A percentile compares a stretch with the other conserved stretches of the same genome.
Conservation (phyloP, 2,329 filamentous ascomycete genomes). For the Cercospora brassicicola region DNA sequence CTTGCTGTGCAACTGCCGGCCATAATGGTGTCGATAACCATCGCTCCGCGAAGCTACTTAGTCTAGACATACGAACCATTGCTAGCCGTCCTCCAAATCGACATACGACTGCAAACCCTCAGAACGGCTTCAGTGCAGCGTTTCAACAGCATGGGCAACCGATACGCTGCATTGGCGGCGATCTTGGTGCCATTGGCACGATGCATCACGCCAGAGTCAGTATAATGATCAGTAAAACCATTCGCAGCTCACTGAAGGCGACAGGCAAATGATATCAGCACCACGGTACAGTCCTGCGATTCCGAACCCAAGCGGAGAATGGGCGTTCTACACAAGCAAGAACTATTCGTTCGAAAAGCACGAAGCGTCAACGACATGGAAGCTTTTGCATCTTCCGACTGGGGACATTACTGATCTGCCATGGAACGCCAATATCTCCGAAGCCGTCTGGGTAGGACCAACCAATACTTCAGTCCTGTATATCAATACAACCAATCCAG, state of each 20-base stretch:
- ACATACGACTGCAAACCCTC: background rate
- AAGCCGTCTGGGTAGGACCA: constrained; percentile 37
- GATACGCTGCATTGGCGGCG: constrained; percentile 6
- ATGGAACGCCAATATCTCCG: constrained; percentile 27
- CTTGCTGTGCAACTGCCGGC: background rate
- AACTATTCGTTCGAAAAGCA: constrained; percentile 32
- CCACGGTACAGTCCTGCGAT: constrained; percentile 30
- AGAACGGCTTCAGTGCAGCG: background rate
- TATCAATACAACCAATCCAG: constrained; percentile 30
- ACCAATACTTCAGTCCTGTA: constrained; percentile 37
- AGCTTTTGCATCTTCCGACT: constrained; percentile 27
- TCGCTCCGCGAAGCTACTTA: background rate
- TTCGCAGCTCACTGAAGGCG: constrained; percentile 2
- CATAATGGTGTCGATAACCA: no score
- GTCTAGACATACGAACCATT: background rate
- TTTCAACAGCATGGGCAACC: background rate
- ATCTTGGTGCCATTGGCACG: constrained; percentile 7
- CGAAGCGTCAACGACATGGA: constrained; percentile 28
- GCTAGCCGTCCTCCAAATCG: background rate
- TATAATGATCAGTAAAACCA: background rate
- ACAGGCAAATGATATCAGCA: constrained; percentile 33
- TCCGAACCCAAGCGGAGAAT: constrained; percentile 37
- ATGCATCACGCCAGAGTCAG: constrained; percentile 24
- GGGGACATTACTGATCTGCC: constrained; percentile 31
- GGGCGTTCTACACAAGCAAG: constrained; percentile 30